Evolutionary conservation across 768 basidiomycete species (phyloP).

Genomic region (Dentipellis sp.): DNA sequence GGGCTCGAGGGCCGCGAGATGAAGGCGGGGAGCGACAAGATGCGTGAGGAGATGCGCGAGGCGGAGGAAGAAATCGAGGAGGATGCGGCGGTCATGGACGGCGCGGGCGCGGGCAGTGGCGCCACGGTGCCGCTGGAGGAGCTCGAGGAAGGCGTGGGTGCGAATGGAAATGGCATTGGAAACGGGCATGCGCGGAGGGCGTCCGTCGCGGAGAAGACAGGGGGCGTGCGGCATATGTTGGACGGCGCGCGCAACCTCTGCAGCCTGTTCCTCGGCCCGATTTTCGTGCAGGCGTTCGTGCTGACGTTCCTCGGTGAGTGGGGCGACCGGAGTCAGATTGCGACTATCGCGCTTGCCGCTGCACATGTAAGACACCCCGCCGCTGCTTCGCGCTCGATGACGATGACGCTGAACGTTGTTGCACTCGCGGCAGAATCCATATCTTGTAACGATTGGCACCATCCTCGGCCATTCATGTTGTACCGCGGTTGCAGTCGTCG

Average conservation of each 20-base stretch:
- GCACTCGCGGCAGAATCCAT: conserved; percentile 69
- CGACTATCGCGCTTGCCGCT: conserved; percentile 92
- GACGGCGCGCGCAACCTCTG: conserved; percentile 80
- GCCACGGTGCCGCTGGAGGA: conserved; percentile 57
- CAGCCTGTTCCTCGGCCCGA: conserved; percentile 77
- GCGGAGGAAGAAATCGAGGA: conserved; percentile 92
- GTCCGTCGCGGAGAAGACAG: conserved; percentile 6
- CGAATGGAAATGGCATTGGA: conserved; percentile 10
- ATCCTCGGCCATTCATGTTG: conserved; percentile 82
- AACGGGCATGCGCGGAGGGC: conserved; percentile 10
- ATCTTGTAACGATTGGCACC: conserved; percentile 84
- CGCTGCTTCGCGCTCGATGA: conserved; percentile 1
- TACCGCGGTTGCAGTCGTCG: conserved; percentile 86
- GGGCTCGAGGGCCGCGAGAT: conserved; percentile 75
- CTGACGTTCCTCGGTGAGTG: conserved; percentile 98
- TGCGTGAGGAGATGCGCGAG: conserved; percentile 91
- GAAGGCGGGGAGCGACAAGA: conserved; percentile 69
- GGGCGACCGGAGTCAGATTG: conserved; percentile 97
- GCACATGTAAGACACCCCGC: conserved; percentile 61
- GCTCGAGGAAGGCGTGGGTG: conserved; percentile 68
- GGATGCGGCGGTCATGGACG: conserved; percentile 50
- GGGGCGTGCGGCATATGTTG: conserved; percentile 20
- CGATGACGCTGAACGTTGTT: conserved; percentile 8
- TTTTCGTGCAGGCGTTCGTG: conserved; percentile 91
- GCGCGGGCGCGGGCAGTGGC: conserved; percentile 27